These are phyloP conservation scores for Pseudopyricularia javanii DNA, from an alignment of 2,329 filamentous ascomycete genomes.

Conservation along the genomic window DNA sequence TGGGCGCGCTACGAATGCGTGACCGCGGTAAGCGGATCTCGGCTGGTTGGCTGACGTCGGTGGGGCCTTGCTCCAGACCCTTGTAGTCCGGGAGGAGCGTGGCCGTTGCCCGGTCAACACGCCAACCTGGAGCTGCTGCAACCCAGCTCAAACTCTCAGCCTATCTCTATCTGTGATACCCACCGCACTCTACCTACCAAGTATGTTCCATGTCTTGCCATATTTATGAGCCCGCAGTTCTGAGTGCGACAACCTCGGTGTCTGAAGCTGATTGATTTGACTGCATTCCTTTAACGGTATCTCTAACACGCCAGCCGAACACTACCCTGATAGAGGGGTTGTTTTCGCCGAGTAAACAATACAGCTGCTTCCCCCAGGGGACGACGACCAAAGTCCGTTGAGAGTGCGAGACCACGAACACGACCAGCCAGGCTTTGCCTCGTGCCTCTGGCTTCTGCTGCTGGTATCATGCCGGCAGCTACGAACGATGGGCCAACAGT, in stretches of 20 bases:
- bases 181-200: not conserved
- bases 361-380: not conserved
- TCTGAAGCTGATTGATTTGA: too few species aligned
- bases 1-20: too few species aligned
- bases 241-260: not conserved
- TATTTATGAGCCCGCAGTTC: not conserved
- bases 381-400: not conserved
- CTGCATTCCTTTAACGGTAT: not conserved
- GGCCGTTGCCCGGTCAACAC: not conserved
- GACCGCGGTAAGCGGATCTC: not conserved
- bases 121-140: not conserved
- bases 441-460: not conserved
- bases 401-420: not conserved
- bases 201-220: not conserved
- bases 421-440: not conserved
- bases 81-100: not conserved
- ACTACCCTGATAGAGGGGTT: not conserved
- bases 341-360: not conserved
- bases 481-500: constrained; percentile 1
- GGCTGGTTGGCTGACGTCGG: not conserved
- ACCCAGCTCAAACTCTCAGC: too few species aligned
- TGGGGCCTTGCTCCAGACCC: not conserved
- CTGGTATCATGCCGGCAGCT: constrained; percentile 4
- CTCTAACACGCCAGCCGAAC: not conserved
- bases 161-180: not conserved